These are phyloP conservation scores for Lonicera japonica DNA, from an alignment of 129 eudicot species.

Conservation along the genomic window DNA sequence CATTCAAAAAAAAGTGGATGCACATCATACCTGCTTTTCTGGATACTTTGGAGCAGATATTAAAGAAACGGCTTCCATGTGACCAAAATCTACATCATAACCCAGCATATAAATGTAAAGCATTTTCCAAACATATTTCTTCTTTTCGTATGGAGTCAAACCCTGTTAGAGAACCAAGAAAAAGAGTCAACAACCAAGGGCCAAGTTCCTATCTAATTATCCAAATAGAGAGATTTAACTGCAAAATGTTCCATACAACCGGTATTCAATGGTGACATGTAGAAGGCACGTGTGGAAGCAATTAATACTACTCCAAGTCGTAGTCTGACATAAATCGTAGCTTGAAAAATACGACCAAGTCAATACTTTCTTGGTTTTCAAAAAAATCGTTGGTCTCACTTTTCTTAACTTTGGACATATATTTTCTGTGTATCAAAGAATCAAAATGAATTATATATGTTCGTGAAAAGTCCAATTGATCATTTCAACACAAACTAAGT, in stretches of 20 bases:
- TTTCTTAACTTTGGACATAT: too few relatives aligned
- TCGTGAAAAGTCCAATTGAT: too few relatives aligned
- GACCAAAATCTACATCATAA: conserved; percentile 98
- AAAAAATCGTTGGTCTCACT: too few relatives aligned
- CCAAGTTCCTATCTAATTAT: background rate
- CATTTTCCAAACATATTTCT: conserved; percentile 99
- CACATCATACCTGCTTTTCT: conserved; percentile 75
- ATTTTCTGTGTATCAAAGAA: too few relatives aligned
- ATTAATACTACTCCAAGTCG: too few relatives aligned
- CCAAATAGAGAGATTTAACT: background rate
- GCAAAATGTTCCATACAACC: background rate
- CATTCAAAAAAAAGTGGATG: background rate
- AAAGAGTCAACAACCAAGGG: background rate
- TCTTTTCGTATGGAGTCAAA: conserved; percentile 87
- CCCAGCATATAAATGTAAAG: conserved; percentile 94
- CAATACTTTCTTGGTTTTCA: too few relatives aligned
- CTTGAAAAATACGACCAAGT: too few relatives aligned
- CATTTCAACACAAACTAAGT: too few relatives aligned
- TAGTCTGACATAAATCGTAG: too few relatives aligned
- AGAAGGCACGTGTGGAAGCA: too few relatives aligned
- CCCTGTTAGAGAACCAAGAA: conserved; percentile 46
- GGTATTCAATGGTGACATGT: background rate
- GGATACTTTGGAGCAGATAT: conserved; percentile 99
- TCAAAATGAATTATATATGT: too few relatives aligned
- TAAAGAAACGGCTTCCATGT: conserved; percentile 98